These are phyloP conservation scores for Meyerozyma carpophila DNA, from an alignment of 1,139 yeast genomes.

Conservation along the genomic window DNA sequence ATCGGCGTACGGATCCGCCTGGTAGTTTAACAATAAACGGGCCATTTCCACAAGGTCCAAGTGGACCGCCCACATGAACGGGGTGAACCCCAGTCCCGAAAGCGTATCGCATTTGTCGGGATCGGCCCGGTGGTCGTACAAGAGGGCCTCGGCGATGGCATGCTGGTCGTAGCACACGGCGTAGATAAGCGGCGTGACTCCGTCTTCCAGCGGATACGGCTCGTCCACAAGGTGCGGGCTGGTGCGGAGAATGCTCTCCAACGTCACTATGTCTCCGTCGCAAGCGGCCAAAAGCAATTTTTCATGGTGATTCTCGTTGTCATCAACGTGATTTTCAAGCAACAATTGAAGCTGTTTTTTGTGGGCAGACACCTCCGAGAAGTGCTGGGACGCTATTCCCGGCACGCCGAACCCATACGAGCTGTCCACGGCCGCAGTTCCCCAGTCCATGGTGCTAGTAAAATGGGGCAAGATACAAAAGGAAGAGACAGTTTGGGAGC, in stretches of 20 bases:
- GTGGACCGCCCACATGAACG: conserved; percentile 48
- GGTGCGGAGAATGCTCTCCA: conserved; percentile 30
- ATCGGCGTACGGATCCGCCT: conserved; percentile 35
- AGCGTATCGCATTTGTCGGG: conserved; percentile 34
- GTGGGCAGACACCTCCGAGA: neutral
- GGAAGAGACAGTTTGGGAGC: neutral
- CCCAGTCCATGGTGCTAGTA: neutral
- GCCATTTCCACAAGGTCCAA: conserved; percentile 31
- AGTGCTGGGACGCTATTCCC: neutral
- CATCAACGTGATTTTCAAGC: conserved; percentile 10
- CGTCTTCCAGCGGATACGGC: conserved; percentile 32
- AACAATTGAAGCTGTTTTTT: conserved; percentile 28
- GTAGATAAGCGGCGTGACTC: conserved; percentile 46
- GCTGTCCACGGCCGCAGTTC: neutral
- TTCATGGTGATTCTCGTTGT: conserved; percentile 9
- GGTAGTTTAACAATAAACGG: conserved; percentile 29
- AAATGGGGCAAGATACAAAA: neutral
- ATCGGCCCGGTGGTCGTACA: conserved; percentile 28
- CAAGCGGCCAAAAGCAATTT: conserved; percentile 43
- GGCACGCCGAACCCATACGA: neutral
- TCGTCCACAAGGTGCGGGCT: conserved; percentile 26
- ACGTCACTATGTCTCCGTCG: conserved; percentile 44
- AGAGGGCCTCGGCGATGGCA: conserved; percentile 39
- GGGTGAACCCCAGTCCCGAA: conserved; percentile 26
- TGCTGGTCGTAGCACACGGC: conserved; percentile 47